phyloP scores from a whole-genome alignment of 2,329 filamentous ascomycete species.

The Diplodia intermedia region DNA sequence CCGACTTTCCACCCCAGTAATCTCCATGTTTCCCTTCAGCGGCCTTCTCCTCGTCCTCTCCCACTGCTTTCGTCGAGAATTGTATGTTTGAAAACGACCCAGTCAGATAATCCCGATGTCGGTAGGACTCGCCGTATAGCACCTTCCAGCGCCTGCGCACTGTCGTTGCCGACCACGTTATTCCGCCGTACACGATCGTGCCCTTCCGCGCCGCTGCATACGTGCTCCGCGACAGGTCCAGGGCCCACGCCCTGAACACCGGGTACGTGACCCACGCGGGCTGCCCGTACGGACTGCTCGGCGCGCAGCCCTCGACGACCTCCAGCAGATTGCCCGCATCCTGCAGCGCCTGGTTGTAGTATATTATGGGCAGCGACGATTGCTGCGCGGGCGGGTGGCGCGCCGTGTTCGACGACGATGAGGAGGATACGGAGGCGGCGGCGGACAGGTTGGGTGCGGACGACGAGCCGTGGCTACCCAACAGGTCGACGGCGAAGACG shows the following conservation, averaged over 20 bases:
- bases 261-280: conserved; percentile 31
- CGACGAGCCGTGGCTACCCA: background rate
- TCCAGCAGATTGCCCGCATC: conserved; percentile 19
- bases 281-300: conserved; percentile 21
- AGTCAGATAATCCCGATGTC: conserved; percentile 14
- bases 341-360: conserved; percentile 25
- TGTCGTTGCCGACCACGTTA: conserved; percentile 23
- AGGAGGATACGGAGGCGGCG: background rate
- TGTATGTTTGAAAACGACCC: conserved; percentile 26
- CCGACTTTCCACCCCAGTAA: background rate
- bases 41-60: background rate
- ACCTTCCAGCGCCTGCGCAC: conserved; percentile 29
- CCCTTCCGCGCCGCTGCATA: background rate
- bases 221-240: conserved; percentile 24
- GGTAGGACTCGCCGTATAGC: conserved; percentile 15
- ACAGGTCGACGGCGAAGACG: conserved; percentile 29
- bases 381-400: background rate
- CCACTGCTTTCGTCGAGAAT: conserved; percentile 23
- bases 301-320: conserved; percentile 12
- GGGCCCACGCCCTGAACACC: conserved; percentile 24
- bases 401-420: conserved; percentile 9
- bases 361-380: conserved; percentile 26
- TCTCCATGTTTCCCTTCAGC: background rate
- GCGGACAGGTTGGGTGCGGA: background rate
- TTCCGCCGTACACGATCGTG: conserved; percentile 23